Evolutionary conservation across 805 yeast genomes (phyloP).

Genomic region (Komagataella kurtzmanii): DNA sequence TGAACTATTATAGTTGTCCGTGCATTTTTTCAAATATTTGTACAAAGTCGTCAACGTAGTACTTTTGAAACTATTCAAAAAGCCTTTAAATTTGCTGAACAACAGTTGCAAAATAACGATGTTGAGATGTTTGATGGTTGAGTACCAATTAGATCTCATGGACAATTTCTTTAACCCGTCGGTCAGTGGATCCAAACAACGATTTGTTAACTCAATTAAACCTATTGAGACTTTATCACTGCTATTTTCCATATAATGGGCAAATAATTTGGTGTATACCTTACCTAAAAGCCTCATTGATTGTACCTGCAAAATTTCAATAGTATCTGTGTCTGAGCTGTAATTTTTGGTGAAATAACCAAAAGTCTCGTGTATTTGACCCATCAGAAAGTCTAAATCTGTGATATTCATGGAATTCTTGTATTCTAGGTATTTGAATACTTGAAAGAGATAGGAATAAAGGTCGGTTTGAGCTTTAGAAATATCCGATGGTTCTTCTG

Average conservation of each 20-base stretch:
- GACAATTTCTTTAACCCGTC: slow-evolving; percentile 14
- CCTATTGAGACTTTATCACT: slow-evolving; percentile 18
- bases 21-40: slow-evolving; percentile 17
- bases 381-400: not conserved
- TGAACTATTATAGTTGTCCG: slow-evolving; percentile 18
- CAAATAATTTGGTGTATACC: slow-evolving; percentile 9
- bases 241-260: slow-evolving; percentile 14
- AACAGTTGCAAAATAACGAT: slow-evolving; percentile 14
- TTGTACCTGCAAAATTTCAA: not conserved
- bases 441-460: not conserved
- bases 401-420: not conserved
- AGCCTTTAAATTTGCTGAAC: slow-evolving; percentile 19
- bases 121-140: slow-evolving; percentile 16
- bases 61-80: slow-evolving; percentile 16
- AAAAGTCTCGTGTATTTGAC: not conserved
- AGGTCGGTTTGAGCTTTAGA: not conserved
- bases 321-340: not conserved
- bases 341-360: not conserved
- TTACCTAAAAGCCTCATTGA: slow-evolving; percentile 11
- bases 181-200: slow-evolving; percentile 6
- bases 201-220: slow-evolving; percentile 15
- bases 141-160: slow-evolving; percentile 18
- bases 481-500: not conserved
- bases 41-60: slow-evolving; percentile 14
- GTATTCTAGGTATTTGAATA: not conserved